A percentile compares a stretch with the other conserved stretches of the same genome.
Conservation (phyloP, 78 protist species). For the Dictyostelium capitatum region DNA sequence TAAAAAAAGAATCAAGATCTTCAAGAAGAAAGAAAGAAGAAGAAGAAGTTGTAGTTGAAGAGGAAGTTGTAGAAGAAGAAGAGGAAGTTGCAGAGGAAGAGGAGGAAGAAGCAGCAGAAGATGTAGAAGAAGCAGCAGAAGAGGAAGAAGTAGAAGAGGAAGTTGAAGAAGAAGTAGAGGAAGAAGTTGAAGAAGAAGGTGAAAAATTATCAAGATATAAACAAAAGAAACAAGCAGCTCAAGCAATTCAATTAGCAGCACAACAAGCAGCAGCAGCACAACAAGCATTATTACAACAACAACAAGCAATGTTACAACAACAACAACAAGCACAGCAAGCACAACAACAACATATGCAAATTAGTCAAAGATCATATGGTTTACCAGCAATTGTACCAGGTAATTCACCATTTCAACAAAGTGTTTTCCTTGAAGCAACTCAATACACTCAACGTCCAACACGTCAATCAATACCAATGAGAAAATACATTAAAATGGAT, state of each 20-base stretch:
- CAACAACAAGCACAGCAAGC: slow-evolving; percentile 24
- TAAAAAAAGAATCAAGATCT: background rate
- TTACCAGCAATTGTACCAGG: background rate
- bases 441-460: slow-evolving; percentile 40
- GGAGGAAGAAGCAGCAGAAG: background rate
- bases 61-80: background rate
- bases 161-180: background rate
- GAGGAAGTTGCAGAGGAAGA: background rate
- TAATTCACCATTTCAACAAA: slow-evolving; percentile 25
- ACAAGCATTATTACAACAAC: slow-evolving; percentile 6
- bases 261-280: background rate
- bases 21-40: slow-evolving; percentile 14
- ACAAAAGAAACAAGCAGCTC: slow-evolving; percentile 17
- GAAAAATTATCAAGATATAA: slow-evolving; percentile 6
- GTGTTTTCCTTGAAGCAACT: background rate
- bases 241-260: background rate
- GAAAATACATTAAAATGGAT: slow-evolving; percentile 53
- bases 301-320: background rate
- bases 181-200: background rate
- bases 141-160: background rate
- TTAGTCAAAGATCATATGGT: background rate
- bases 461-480: slow-evolving; percentile 19
- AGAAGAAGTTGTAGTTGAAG: background rate
- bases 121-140: background rate
- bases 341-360: slow-evolving; percentile 39